Evolutionary conservation across 2,329 filamentous ascomycete species (phyloP).

Genomic region (Microcyclosporella mali): DNA sequence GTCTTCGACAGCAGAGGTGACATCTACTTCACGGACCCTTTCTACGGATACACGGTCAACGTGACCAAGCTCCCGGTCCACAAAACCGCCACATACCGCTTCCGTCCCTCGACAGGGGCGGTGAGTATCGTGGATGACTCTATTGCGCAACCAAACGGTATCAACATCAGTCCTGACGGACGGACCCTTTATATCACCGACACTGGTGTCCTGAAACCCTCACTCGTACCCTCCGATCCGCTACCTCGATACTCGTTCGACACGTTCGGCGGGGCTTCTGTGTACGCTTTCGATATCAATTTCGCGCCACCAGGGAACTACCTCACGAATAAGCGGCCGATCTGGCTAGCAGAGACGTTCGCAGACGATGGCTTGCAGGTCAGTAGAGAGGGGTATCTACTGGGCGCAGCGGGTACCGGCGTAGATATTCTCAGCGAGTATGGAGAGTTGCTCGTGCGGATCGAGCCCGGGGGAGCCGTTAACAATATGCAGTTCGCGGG

Average conservation of each 20-base stretch:
- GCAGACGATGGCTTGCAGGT: conserved; percentile 19
- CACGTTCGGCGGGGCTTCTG: conserved; percentile 9
- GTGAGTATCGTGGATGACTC: conserved; percentile 38
- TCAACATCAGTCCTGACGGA: conserved; percentile 40
- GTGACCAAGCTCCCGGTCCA: conserved; percentile 14
- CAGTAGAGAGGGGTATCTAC: conserved; percentile 15
- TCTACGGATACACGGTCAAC: conserved; percentile 17
- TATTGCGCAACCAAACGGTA: conserved; percentile 40
- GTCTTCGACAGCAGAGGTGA: conserved; percentile 40
- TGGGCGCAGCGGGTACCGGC: conserved; percentile 17
- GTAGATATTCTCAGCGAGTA: conserved; percentile 17
- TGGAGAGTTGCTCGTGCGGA: conserved; percentile 17
- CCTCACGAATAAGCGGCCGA: conserved; percentile 15
- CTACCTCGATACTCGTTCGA: conserved; percentile 12
- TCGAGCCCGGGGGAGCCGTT: conserved; percentile 13
- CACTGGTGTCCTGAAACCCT: conserved; percentile 23
- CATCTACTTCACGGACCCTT: conserved; percentile 46
- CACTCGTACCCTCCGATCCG: conserved; percentile 1
- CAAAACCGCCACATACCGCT: conserved; percentile 36
- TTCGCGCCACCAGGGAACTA: conserved; percentile 12
- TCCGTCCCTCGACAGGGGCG: conserved; percentile 36
- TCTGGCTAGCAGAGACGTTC: conserved; percentile 15
- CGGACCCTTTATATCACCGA: conserved; percentile 43
- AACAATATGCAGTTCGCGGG: conserved; percentile 21
- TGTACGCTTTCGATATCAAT: conserved; percentile 20